Conservation (phyloP, 257 asterid species). For the Henckelia pumila region DNA sequence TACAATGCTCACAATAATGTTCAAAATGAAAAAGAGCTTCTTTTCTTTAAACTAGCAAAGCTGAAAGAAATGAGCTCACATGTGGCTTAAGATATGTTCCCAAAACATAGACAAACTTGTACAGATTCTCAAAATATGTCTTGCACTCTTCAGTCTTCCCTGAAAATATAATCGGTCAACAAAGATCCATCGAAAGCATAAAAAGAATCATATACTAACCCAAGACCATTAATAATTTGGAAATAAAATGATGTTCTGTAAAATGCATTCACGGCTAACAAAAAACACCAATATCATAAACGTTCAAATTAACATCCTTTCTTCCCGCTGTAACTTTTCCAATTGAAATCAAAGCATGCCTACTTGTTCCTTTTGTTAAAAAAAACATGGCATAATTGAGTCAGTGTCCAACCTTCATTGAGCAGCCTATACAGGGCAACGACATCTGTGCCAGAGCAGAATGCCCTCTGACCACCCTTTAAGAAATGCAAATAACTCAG, state of each 20-base stretch:
- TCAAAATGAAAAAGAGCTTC: neutral
- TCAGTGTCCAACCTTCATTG: slow-evolving; percentile 60
- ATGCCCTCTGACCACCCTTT: slow-evolving; percentile 72
- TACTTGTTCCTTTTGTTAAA: no score
- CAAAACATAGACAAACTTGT: slow-evolving; percentile 84
- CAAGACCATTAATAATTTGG: slow-evolving; percentile 11
- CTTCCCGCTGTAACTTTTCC: neutral
- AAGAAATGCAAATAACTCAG: slow-evolving; percentile 33
- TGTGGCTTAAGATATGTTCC: slow-evolving; percentile 96
- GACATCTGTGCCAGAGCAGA: slow-evolving; percentile 86
- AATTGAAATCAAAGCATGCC: neutral
- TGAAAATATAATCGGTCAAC: slow-evolving; percentile 39
- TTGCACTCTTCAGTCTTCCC: slow-evolving; percentile 84
- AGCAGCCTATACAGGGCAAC: slow-evolving; percentile 56
- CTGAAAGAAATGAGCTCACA: slow-evolving; percentile 48
- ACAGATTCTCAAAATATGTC: slow-evolving; percentile 58
- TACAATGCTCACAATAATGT: neutral
- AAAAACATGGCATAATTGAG: neutral
- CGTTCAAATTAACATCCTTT: neutral
- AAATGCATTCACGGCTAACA: neutral
- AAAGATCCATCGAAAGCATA: slow-evolving; percentile 11
- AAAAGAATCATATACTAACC: slow-evolving; percentile 3
- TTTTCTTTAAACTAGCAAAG: slow-evolving; percentile 6
- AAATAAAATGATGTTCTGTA: neutral
- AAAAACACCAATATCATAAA: neutral